Evolutionary conservation across 225 moss, liverwort and hornwort species (phyloP).

Genomic region (Pleurozium schreberi): DNA sequence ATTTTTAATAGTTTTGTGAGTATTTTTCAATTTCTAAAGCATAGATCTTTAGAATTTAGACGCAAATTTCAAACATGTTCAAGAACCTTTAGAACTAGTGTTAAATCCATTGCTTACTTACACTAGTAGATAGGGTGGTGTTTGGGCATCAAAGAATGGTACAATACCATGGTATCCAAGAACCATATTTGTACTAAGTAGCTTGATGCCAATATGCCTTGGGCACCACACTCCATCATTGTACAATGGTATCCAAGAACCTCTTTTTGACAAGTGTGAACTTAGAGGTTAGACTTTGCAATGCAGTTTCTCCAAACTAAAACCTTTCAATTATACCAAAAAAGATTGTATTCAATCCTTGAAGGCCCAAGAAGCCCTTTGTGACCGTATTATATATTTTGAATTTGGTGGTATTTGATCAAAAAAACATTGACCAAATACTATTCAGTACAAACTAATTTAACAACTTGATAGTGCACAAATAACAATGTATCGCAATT

Average conservation of each 20-base stretch:
- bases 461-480: no score
- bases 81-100: fast-evolving
- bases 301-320: not conserved
- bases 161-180: not conserved
- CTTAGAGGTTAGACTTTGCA: not conserved
- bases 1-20: not conserved
- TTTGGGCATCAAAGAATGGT: not conserved
- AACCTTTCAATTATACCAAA: no score
- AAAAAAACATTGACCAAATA: no score
- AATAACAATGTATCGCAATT: no score
- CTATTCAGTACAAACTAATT: no score
- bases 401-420: no score
- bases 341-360: no score
- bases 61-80: not conserved
- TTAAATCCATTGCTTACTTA: not conserved
- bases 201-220: not conserved
- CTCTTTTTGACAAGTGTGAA: not conserved
- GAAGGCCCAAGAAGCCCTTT: no score
- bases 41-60: not conserved
- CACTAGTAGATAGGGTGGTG: not conserved
- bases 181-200: no score
- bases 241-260: no score
- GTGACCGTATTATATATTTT: no score
- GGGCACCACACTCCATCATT: fast-evolving
- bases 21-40: not conserved